Base-by-base conservation (phyloP, 208 protist genomes). In the Trypanosoma brucei region DNA sequence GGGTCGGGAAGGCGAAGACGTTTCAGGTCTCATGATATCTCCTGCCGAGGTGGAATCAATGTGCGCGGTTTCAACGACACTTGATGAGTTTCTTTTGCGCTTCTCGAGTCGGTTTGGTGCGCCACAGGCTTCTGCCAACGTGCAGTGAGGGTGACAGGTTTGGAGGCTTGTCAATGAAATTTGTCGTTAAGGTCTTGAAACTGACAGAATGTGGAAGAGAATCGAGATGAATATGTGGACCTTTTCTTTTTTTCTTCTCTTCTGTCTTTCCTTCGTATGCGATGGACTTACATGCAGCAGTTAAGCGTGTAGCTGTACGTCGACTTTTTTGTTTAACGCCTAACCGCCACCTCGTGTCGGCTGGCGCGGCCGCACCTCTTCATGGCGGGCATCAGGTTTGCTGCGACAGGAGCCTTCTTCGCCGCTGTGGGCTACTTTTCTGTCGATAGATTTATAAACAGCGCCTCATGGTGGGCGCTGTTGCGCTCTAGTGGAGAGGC, bases 41-140 rank as follows among this genome's bases (percentile, higher is more conserved):
- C 83, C 84, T 37, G 81, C 83, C 36, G 84, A 91, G 63, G 70
- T 92, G 34, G 84, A 94, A 64, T 59, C 83, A 55, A 63, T 94
- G 68, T 94, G 88, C 64, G 75, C 82, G 38, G 63, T 83, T 51
- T 75, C 66, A 35, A 75, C 76, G 45, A 81, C 72, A 42, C 69
- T 94, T 30, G 83, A 84, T 8, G 78, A 84, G 34, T 88, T 94
- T 56, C 33, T 94, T 55, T 46, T 64, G 44, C 55, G 45, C 22
- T 64, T 94, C 38, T 38, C 56, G 59, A 73, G 6, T 37, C 54
- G 45, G 30, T 54, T 59, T 22, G 22, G 22, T 22, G 22, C 22
- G 22, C 22, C 22, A 22, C 22, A 22, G 22, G 22, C 22, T 22
- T 22, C 22, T 22, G 22, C 22, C 22, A 22, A 22, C 22, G 22